Percentiles rank a stretch among this genome's conserved stretches.
Evolutionary conservation across 331 rosid species (phyloP).

Genomic region (Malus hybrid): DNA sequence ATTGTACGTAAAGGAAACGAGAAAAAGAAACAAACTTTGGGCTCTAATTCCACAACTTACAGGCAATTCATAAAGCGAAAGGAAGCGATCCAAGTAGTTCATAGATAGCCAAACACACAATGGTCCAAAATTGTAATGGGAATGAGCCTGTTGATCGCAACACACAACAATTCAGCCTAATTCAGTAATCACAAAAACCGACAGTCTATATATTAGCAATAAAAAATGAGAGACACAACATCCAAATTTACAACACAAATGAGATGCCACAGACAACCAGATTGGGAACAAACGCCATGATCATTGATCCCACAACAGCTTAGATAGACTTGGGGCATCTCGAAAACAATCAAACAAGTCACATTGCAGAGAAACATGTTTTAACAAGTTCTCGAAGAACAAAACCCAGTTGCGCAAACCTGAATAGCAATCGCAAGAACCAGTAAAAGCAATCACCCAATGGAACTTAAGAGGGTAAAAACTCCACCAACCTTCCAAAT

Average conservation of each 20-base stretch:
- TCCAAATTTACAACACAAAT: not conserved
- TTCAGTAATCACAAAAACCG: constrained; percentile 1
- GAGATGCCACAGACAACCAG: not conserved
- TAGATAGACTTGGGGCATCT: constrained; percentile 1
- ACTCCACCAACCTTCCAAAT: constrained; percentile 60
- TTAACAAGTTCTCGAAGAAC: constrained; percentile 3
- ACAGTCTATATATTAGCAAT: constrained; percentile 5
- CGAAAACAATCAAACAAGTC: constrained; percentile 1
- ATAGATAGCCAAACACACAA: constrained; percentile 41
- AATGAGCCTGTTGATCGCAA: constrained; percentile 54
- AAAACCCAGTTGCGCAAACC: constrained; percentile 20
- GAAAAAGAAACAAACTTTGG: not conserved
- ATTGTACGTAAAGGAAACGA: not conserved
- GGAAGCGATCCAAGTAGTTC: constrained; percentile 81
- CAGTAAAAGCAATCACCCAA: not conserved
- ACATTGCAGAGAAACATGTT: constrained; percentile 5
- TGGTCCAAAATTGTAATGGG: constrained; percentile 49
- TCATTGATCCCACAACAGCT: constrained; percentile 1
- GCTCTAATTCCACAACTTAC: constrained; percentile 37
- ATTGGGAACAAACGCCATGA: not conserved
- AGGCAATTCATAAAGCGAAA: constrained; percentile 43
- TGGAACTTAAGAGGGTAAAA: not conserved
- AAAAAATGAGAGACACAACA: not conserved
- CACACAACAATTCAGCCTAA: constrained; percentile 19
- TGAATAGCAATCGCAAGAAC: constrained; percentile 7